Base-by-base conservation (phyloP, 306 rosid species). In the Pterocarpus macrocarpus region DNA sequence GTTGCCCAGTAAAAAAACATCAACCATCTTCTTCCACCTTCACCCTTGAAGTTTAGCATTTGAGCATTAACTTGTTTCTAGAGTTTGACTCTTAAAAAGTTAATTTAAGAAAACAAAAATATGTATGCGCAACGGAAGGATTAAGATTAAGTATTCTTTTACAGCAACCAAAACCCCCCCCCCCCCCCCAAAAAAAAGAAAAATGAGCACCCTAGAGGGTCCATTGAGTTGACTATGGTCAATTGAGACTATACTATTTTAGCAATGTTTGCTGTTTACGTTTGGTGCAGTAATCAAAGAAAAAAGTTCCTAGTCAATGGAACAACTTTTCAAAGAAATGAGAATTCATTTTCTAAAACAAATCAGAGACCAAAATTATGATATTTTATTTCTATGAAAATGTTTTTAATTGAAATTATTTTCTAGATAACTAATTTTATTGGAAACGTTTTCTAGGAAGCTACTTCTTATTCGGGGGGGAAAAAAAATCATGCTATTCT, bases 91-190 rank as follows among this genome's bases (percentile, higher is more conserved):
- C 65, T 32, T 71, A 4, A 4, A 22, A 53, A 14, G 58, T 83
- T 58, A 14, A 56, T 71, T 78, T 53, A 56, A 78, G 61, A 78
- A 64, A 43, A 41, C 71, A 75, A 59, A 59, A 33, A 49, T 22
- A 3, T 33, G 63, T 15, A 49, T 34, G 22, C 13, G 17, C 32
- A 41, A 22, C 43, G 47, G n/a, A 44, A 79, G 34, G 77, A 12
- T 70, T 47, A 35, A 1, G 7, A 69, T 41, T 7, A 16, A 28
- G 14, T 49, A 43, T 65, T 32, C 34, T 77, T 41, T 41, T n/a
- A 4, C 39, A 22, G 43, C 56, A 41, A 17, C 34, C 6, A 22
- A 22, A 22, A n/a, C n/a, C n/a, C 28, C 28, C 28, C 28, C 28
- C 28, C 28, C 28, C 28, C 28, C 28, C 28, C 28, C 28, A 22